Base-by-base conservation (phyloP, 106 monocot species). In the Platanthera zijinensis region DNA sequence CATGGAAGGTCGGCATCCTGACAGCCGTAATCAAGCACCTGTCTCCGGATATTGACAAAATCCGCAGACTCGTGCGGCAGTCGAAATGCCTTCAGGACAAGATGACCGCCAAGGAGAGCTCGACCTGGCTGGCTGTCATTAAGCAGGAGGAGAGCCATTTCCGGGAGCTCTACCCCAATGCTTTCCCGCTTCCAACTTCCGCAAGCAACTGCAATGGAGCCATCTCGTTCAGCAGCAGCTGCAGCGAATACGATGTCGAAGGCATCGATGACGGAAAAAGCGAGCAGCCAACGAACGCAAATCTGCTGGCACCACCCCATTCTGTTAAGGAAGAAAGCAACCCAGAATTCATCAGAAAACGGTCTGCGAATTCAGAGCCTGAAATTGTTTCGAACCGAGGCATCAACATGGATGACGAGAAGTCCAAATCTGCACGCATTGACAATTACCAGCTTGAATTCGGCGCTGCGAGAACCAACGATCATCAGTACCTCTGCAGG, bases 241-340 rank as follows among this genome's bases (percentile, higher is more conserved):
- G 67, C 63, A 80, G 77, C 28, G 89, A 89, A 64, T 89, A 86
- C 51, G 86, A 90, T 64, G 89, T 86, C 2, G 89, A 86, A 73
- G 74, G 72, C 12, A n/a, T 74, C 17, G 83, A 82, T 21, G 78
- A 73, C 5, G 18, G 50, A 5, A 59, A 77, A 48, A 52, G 19
- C 28, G 79, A 74, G 0, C 78, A 82, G 10, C 72, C 80, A 46
- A 21, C 61, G 46, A 62, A 76, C 52, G 21, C n/a, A 15, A 78
- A 83, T 46, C 64, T 63, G 56, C 19, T 47, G 48, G 48, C 3
- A 8, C 32, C 51, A 11, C 50, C 22, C 69, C 25, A 51, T 25
- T 28, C 48, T 19, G 73, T 86, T 69, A 84, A 86, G 76, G 83
- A 80, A 49, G 84, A 89, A 73, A 7, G 67, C 4, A 57, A 77